Evolutionary conservation across 2,329 filamentous ascomycete species (phyloP), one percentile per base, ranked within the genome.

Genomic region (Tolypocladium endophyticum): DNA sequence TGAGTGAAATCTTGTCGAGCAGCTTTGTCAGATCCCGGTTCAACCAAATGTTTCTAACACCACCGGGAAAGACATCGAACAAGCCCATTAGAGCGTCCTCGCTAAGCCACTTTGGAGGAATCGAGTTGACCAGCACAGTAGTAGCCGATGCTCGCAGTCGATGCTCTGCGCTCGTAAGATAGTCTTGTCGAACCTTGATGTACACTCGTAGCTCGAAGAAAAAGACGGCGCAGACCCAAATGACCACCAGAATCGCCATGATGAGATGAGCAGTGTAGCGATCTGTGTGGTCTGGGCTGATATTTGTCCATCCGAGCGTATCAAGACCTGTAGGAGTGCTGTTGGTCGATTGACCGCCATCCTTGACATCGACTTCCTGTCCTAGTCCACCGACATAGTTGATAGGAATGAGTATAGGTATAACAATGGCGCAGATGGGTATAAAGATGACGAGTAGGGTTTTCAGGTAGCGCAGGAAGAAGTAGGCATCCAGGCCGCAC

Each of bases 41-140:
- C 67, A 99, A 87, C 92, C 93, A 99, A 55, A 99, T 89, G 66
- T 97, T 97, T 61, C 90, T 85, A 69, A 99, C 88, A 36, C 94
- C 94, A 25, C 94, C 94, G 0, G 94, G 94, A 66, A 97, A 97
- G 1, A 97, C 92, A 71, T 99, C 94, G 68, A 95, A 99, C 0
- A 99, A 79, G 0, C 88, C 88, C 60, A 86, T 82, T 5, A 99
- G 80, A 0, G 90, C 90, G 53, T 96, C 87, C 56, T 90, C 83
- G 2, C 84, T 91, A 9, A 96, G 84, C 94, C 94, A 99, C 69
- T 95, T 96, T 47, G 83, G 78, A 1, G 94, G 94, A 57, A 99
- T 96, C 14, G 88, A 88, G 64, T 88, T 94, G 58, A 99, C 92
- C 7, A 99, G 81, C 55, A 99, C 93, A 0, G 94, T 99, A 7